Base-by-base conservation (phyloP, 73 alveolate species). In the Stentor coeruleus region DNA sequence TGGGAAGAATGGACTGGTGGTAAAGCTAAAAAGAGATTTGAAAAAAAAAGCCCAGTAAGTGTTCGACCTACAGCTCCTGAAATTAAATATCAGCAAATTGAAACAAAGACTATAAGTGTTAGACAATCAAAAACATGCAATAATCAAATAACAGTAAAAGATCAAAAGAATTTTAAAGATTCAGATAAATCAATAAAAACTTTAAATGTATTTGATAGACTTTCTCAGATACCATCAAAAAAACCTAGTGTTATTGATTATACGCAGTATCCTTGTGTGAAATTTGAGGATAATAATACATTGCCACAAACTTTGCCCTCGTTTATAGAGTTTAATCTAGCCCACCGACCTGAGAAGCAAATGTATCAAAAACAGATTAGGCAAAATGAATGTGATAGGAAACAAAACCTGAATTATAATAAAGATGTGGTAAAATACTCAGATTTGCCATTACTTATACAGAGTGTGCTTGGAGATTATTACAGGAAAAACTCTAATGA, bases 1-100 rank as follows among this genome's bases (percentile, higher is more conserved):
- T 75, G 58, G 15, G 66, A 2, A 38, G 83, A 75, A 75, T 75
- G 83, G 83, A 75, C 83, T 26, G 83, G 83, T 0, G 83, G 59
- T 0, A 66, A 75, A 75, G 39, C 26, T 75, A 75, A 2, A 2
- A 37, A 75, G 66, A 66, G 58, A n/a, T 37, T 20, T 39, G 41
- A 60, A 60, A 60, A 38, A 11, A 60, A 35, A 60, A 60, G 66
- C 20, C 28, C 6, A 49, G 20, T 20, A 11, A 49, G 20, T 11
- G 28, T 11, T 6, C 6, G 6, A 11, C 66, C 66, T 6, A 20
- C 20, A 20, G 20, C 6, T 11, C 28, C 20, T 6, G 66, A 49
- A 20, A 49, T 11, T 49, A 49, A 49, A 49, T n/a, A n/a, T n/a
- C n/a, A n/a, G n/a, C n/a, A n/a, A n/a, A n/a, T n/a, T n/a, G n/a